Evolutionary conservation across 2,329 filamentous ascomycete genomes (phyloP).

Genomic region (Davidsoniella neocaledoniae): DNA sequence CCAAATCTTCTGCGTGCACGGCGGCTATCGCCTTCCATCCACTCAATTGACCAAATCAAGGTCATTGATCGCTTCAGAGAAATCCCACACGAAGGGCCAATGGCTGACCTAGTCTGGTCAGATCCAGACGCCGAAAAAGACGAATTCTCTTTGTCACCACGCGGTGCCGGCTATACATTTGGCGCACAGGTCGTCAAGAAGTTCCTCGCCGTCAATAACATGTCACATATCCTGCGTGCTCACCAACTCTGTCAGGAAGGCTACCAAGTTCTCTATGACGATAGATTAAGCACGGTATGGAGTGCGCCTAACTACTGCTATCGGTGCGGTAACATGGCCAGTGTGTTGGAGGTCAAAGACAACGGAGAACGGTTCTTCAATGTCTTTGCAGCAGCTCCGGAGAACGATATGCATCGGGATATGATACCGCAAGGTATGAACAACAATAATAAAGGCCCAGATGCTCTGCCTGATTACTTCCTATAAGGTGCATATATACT

Average conservation of each 20-base stretch:
- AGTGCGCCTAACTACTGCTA: constrained; percentile 95
- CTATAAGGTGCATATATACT: constrained; percentile 27
- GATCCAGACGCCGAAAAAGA: constrained; percentile 95
- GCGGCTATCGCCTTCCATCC: constrained; percentile 79
- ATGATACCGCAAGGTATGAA: constrained; percentile 46
- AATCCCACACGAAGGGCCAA: constrained; percentile 94
- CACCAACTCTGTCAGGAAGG: constrained; percentile 98
- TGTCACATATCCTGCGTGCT: constrained; percentile 95
- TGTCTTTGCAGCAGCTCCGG: constrained; percentile 89
- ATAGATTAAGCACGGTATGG: constrained; percentile 90
- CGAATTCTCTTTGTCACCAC: constrained; percentile 85
- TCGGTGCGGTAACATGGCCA: constrained; percentile 90
- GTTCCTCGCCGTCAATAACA: constrained; percentile 90
- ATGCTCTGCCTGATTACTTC: constrained; percentile 53
- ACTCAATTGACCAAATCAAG: constrained; percentile 98
- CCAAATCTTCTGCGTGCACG: constrained; percentile 97
- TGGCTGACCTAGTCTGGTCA: constrained; percentile 99
- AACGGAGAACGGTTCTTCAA: constrained; percentile 91
- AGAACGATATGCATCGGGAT: constrained; percentile 85
- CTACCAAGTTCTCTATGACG: constrained; percentile 92
- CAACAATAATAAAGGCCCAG: constrained; percentile 31
- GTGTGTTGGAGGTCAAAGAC: constrained; percentile 89
- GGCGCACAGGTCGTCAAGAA: constrained; percentile 96
- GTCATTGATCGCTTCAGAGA: constrained; percentile 98
- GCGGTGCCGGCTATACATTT: constrained; percentile 93